Evolutionary conservation across 352 stramenopile species (phyloP).

Genomic region (Elongisporangium undulatum): DNA sequence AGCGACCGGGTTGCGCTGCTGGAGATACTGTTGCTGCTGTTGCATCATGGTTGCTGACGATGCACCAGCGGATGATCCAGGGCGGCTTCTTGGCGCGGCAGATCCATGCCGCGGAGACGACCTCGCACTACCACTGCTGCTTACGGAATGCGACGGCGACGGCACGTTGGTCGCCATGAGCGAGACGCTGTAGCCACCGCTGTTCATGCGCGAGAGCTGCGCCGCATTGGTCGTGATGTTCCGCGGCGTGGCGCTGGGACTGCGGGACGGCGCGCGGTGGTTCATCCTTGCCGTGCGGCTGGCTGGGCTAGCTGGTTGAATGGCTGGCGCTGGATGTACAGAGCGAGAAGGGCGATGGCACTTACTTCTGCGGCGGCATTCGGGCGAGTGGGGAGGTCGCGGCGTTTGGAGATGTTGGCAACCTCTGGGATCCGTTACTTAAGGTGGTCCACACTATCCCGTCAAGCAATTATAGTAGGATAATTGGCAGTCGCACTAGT

Average conservation of each 20-base stretch:
- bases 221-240: slow-evolving; percentile 6
- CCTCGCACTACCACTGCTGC: slow-evolving; percentile 18
- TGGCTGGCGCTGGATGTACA: background rate
- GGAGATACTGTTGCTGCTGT: slow-evolving; percentile 22
- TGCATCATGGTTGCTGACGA: slow-evolving; percentile 20
- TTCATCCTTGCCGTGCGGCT: background rate
- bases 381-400: background rate
- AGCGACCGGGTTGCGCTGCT: slow-evolving; percentile 65
- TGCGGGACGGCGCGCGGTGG: background rate
- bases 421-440: background rate
- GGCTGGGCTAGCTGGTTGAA: too few species aligned
- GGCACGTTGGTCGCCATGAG: slow-evolving; percentile 51
- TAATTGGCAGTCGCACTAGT: background rate
- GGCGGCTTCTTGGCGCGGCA: slow-evolving; percentile 3
- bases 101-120: slow-evolving; percentile 23
- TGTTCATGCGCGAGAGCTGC: slow-evolving; percentile 1
- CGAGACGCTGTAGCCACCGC: slow-evolving; percentile 6
- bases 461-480: background rate
- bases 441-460: background rate
- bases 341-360: background rate
- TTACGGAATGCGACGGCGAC: slow-evolving; percentile 23
- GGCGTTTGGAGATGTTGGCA: background rate
- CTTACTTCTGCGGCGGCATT: background rate
- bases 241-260: slow-evolving; percentile 2
- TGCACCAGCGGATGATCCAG: slow-evolving; percentile 13